Evolutionary conservation across 2,329 filamentous ascomycete genomes (phyloP), one percentile per base, ranked within the genome.

Genomic region (Coleophoma crateriformis): DNA sequence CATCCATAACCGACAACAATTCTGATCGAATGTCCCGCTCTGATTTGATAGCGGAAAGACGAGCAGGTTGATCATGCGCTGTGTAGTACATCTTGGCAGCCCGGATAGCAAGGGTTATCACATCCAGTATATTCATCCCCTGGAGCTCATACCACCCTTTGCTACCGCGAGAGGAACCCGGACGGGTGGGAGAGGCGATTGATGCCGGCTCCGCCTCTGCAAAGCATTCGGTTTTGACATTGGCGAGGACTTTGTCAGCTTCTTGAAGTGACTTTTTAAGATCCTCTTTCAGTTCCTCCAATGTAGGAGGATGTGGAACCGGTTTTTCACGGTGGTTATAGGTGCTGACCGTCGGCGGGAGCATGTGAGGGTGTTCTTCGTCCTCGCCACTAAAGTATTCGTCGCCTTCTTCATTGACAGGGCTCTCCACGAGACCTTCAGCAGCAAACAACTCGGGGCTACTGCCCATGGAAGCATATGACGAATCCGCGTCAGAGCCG

Each of bases 11-110:
- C 50, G 82, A 80, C 38, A 96, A 80, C 8, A 97, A 73, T 60
- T 97, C 92, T 46, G 86, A 77, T 39, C 94, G 84, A 44, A 99
- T 86, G 57, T 87, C 79, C 54, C 86, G 88, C 67, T 99, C 94
- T 0, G 89, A 84, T 67, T 89, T 91, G 69, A 97, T 95, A 27
- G 86, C 74, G 62, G 94, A 89, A 15, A 97, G 75, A 35, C 88
- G 84, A 58, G 94, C 86, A 1, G 91, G 90, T 47, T 91, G 79
- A 62, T 95, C 88, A 65, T 97, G 94, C 4, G 90, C 81, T 0
- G 91, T 96, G 69, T 99, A 97, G 71, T 97, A 99, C 61, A 95
- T 85, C 70, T 95, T 96, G 46, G 94, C 94, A 1, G 92, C 90
- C 47, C 90, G 83, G 58, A 99, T 97, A n/a, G 92, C 92, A 47